Evolutionary conservation across 139 green algal species (phyloP).

Genomic region (Coccomyxa sp.): DNA sequence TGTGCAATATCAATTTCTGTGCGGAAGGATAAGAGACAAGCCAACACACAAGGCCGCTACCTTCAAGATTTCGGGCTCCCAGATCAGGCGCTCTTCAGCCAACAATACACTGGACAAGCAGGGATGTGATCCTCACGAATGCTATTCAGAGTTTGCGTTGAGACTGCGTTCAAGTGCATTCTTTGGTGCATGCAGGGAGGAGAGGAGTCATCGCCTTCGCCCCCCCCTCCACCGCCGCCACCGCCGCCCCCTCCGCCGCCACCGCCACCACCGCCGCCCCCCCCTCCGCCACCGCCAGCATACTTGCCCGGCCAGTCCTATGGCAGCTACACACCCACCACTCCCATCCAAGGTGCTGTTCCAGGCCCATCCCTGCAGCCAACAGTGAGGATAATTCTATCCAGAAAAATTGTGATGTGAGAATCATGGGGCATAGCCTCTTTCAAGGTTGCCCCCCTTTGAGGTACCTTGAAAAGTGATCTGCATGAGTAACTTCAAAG

Average conservation of each 20-base stretch:
- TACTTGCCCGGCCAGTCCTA: background rate
- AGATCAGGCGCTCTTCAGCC: no score
- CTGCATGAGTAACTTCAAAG: background rate
- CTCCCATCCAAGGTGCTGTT: background rate
- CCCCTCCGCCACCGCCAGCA: background rate
- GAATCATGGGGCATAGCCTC: background rate
- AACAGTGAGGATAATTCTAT: background rate
- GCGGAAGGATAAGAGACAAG: no score
- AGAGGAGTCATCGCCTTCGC: background rate
- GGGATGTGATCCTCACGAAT: no score
- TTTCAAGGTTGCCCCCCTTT: background rate
- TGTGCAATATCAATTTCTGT: no score
- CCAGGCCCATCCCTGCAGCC: background rate
- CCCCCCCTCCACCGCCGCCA: background rate
- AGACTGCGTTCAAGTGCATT: background rate
- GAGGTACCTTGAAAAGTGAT: background rate
- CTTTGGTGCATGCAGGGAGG: background rate
- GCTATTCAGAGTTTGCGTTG: no score
- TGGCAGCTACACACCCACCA: background rate
- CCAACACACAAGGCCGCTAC: no score
- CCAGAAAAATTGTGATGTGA: background rate
- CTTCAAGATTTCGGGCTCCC: no score
- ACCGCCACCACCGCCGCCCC: background rate
- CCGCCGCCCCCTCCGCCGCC: no score
- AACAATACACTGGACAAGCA: no score